phyloP scores from a whole-genome alignment of 2,329 filamentous ascomycete genomes.

The Fusarium succisae region DNA sequence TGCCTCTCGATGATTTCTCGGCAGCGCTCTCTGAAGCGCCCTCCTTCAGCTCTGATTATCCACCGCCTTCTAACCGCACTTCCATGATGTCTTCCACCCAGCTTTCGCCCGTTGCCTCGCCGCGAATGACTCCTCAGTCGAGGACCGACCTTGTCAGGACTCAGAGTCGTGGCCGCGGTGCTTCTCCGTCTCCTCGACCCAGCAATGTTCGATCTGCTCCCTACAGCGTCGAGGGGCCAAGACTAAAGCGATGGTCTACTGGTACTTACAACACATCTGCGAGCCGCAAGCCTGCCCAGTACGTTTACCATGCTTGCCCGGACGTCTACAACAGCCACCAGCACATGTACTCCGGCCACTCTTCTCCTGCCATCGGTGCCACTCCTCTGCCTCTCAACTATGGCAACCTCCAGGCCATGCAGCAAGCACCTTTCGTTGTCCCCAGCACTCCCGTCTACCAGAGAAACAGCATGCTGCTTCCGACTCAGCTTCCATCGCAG shows the following conservation, averaged over 20 bases:
- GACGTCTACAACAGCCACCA: constrained; percentile 67
- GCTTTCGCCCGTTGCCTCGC: constrained; percentile 77
- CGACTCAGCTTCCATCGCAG: constrained; percentile 59
- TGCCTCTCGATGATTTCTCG: constrained; percentile 77
- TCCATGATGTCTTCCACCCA: constrained; percentile 77
- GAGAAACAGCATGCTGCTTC: constrained; percentile 68
- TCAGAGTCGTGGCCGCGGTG: constrained; percentile 71
- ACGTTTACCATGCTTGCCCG: constrained; percentile 69
- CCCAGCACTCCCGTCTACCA: constrained; percentile 61
- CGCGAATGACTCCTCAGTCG: constrained; percentile 69
- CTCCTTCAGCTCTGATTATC: constrained; percentile 73
- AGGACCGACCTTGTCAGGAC: constrained; percentile 69
- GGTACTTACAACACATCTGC: constrained; percentile 72
- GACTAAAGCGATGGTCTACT: constrained; percentile 81
- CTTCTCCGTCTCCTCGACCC: constrained; percentile 76
- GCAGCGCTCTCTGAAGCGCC: constrained; percentile 72
- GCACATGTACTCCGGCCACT: constrained; percentile 56
- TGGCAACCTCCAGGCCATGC: constrained; percentile 63
- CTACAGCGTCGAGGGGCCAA: constrained; percentile 72
- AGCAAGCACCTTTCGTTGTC: constrained; percentile 66
- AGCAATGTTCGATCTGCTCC: constrained; percentile 71
- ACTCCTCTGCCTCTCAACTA: constrained; percentile 63
- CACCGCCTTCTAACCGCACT: constrained; percentile 72
- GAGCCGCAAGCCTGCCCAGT: constrained; percentile 66
- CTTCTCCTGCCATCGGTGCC: constrained; percentile 57